Evolutionary conservation across 2,329 filamentous ascomycete species (phyloP), one percentile per base, ranked within the genome.

Genomic region (Tolypocladium endophyticum): DNA sequence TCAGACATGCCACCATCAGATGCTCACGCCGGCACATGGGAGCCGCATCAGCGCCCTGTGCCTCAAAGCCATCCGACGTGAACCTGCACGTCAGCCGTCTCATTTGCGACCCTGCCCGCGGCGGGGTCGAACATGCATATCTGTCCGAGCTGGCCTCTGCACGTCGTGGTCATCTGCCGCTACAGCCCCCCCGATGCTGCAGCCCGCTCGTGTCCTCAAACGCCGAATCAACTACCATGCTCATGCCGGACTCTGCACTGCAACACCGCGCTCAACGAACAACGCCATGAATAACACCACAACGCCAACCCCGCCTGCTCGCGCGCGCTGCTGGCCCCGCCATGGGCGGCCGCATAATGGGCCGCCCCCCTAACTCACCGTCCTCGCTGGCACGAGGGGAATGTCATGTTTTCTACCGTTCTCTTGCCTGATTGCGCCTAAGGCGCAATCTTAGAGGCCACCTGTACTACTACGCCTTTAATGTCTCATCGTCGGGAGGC

Each of bases 301-400:
- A n/a, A 33, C 50, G 12, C 55, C 39, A 33, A 47, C 55, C 41
- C 41, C 58, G 55, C 41, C 45, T 30, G 43, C 38, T 52, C 33
- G 52, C 39, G 45, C 50, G 25, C 55, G 25, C 50, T 38, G 36
- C 50, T 35, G 28, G 16, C 50, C 30, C 50, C 50, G 28, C 20
- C 50, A 20, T 35, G 39, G 28, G 53, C 55, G 61, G 60, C 61
- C 61, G 61, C 63, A 65, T 59, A 59, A 60, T 36, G 52, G 64
- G 61, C 57, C 59, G 60, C 58, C 55, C 56, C 35, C 38, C 43
- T 50, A 11, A 54, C 57, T 52, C 55, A 60, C 58, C 58, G 59
- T 61, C 64, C 60, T 67, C 62, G 65, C 66, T 63, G 66, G 66
- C 60, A 61, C 66, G 64, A 66, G 60, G 60, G 61, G 61, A 55